These are phyloP conservation scores for Rhynchospora pubera DNA, from an alignment of 176 grass and related monocot genomes.

Conservation along the genomic window DNA sequence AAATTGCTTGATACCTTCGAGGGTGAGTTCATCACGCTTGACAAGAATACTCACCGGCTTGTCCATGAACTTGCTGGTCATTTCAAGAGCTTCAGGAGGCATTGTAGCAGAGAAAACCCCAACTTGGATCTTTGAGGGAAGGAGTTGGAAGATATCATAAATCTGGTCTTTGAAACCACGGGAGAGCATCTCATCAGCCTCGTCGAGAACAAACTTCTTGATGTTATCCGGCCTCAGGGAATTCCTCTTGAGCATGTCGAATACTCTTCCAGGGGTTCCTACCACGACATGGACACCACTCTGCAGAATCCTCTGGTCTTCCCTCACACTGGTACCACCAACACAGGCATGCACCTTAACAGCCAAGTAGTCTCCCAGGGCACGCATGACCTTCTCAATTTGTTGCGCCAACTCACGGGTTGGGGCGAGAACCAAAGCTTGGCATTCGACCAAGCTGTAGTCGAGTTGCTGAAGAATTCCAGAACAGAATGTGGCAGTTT, in stretches of 20 bases:
- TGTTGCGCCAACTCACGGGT: slow-evolving; percentile 93
- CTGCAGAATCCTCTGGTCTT: slow-evolving; percentile 82
- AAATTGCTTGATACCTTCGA: slow-evolving; percentile 95
- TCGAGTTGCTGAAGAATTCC: slow-evolving; percentile 88
- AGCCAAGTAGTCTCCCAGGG: slow-evolving; percentile 79
- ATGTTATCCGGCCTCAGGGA: slow-evolving; percentile 81
- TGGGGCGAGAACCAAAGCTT: slow-evolving; percentile 81
- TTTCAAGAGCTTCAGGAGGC: slow-evolving; percentile 86
- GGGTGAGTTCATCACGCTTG: slow-evolving; percentile 92
- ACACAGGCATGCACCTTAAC: slow-evolving; percentile 93
- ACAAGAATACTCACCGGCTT: slow-evolving; percentile 89
- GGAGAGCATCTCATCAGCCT: slow-evolving; percentile 98
- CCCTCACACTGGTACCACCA: slow-evolving; percentile 74
- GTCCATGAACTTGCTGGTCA: slow-evolving; percentile 92
- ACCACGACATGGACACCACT: slow-evolving; percentile 85
- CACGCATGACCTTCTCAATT: slow-evolving; percentile 95
- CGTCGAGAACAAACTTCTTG: slow-evolving; percentile 91
- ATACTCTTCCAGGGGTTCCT: slow-evolving; percentile 74
- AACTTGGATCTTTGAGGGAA: slow-evolving; percentile 75
- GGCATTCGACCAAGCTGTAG: slow-evolving; percentile 79
- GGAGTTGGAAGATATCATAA: slow-evolving; percentile 91
- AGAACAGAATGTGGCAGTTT: slow-evolving; percentile 94
- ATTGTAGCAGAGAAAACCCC: slow-evolving; percentile 90
- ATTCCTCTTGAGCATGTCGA: slow-evolving; percentile 80
- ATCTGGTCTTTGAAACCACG: slow-evolving; percentile 99